phyloP scores from a whole-genome alignment of 768 basidiomycete species.

The Agrocybe chaxingu region DNA sequence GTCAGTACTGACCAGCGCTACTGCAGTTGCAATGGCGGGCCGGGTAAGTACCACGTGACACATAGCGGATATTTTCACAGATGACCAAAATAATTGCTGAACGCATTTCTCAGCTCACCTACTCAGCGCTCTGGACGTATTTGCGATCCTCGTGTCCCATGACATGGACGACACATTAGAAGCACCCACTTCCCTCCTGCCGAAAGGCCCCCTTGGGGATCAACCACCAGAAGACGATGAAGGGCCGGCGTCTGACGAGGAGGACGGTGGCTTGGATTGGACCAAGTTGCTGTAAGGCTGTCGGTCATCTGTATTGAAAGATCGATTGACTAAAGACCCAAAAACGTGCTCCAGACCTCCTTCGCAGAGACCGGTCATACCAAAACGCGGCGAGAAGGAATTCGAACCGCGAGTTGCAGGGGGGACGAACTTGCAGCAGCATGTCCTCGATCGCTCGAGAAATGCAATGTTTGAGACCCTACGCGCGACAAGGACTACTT shows the following conservation, averaged over 20 bases:
- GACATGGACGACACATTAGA: constrained; percentile 73
- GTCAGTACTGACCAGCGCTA: too few species aligned
- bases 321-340: neutral
- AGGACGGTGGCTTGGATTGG: constrained; percentile 81
- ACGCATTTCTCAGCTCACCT: too few species aligned
- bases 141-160: constrained; percentile 15
- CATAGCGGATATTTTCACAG: too few species aligned
- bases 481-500: constrained; percentile 66
- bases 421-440: constrained; percentile 75
- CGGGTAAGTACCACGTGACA: too few species aligned
- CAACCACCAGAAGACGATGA: constrained; percentile 36
- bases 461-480: constrained; percentile 87
- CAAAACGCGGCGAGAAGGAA: constrained; percentile 96
- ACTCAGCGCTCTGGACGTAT: too few species aligned
- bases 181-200: constrained; percentile 28
- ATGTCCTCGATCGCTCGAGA: constrained; percentile 76
- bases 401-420: constrained; percentile 76
- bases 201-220: constrained; percentile 23
- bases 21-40: too few species aligned
- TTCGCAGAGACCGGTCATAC: constrained; percentile 68
- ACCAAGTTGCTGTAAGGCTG: constrained; percentile 61
- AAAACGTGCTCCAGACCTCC: constrained; percentile 28
- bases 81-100: too few species aligned
- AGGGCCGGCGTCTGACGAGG: constrained; percentile 55
- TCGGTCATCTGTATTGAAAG: neutral